These are phyloP conservation scores for Aphanomyces astaci DNA, from an alignment of 352 stramenopile species.

Conservation along the genomic window DNA sequence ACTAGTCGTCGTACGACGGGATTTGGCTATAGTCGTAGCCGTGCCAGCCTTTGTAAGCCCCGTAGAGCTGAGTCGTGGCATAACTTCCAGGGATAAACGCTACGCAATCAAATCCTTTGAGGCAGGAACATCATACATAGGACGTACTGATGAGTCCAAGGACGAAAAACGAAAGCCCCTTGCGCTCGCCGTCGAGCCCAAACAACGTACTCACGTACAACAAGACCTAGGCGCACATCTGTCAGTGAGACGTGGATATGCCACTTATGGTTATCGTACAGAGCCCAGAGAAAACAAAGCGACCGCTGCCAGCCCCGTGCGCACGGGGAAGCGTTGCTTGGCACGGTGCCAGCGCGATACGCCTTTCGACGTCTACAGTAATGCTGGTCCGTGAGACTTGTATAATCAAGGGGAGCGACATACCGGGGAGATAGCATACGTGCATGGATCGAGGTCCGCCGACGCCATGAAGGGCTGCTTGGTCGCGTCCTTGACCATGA, in stretches of 20 bases:
- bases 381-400: neutral
- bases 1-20: slow-evolving; percentile 76
- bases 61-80: slow-evolving; percentile 68
- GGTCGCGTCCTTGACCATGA: slow-evolving; percentile 15
- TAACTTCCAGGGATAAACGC: slow-evolving; percentile 81
- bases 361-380: slow-evolving; percentile 10
- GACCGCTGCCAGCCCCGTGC: slow-evolving; percentile 60
- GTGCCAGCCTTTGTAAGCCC: slow-evolving; percentile 74
- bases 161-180: slow-evolving; percentile 67
- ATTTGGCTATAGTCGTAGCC: slow-evolving; percentile 80
- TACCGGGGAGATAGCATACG: slow-evolving; percentile 13
- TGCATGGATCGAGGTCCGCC: slow-evolving; percentile 5
- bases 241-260: no score
- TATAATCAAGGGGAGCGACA: neutral
- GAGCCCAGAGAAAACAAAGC: slow-evolving; percentile 65
- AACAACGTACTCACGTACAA: slow-evolving; percentile 72
- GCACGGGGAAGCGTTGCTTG: slow-evolving; percentile 43
- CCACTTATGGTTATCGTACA: no score
- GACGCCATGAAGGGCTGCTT: slow-evolving; percentile 6
- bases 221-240: slow-evolving; percentile 33
- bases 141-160: slow-evolving; percentile 65
- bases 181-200: slow-evolving; percentile 62
- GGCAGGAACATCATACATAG: no score
- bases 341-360: slow-evolving; percentile 14
- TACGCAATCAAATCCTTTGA: slow-evolving; percentile 24